These are phyloP conservation scores for Orobanche coerulescens DNA, from an alignment of 257 asterid species.

Conservation along the genomic window DNA sequence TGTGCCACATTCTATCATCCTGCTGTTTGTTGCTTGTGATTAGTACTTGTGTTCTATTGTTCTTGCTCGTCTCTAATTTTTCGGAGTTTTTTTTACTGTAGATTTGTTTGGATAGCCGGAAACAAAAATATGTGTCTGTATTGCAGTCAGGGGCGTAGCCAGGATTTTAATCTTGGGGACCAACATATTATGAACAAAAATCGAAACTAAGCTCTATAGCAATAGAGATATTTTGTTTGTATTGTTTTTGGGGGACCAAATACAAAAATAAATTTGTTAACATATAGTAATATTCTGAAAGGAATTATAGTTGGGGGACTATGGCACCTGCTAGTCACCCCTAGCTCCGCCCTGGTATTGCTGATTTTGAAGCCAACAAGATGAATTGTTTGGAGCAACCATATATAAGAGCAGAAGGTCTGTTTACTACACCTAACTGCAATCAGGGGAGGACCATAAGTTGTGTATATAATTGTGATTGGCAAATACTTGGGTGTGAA, in stretches of 20 bases:
- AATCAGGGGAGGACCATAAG: neutral
- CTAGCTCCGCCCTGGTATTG: too few species aligned
- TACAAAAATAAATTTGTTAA: too few species aligned
- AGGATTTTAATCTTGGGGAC: too few species aligned
- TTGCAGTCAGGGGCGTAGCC: too few species aligned
- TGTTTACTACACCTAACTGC: neutral
- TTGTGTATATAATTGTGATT: neutral
- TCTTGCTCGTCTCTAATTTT: neutral
- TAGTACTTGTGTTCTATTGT: neutral
- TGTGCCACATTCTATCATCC: neutral
- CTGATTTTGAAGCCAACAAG: neutral
- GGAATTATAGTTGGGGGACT: too few species aligned
- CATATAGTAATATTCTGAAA: too few species aligned
- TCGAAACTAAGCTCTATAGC: too few species aligned
- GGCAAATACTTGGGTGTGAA: too few species aligned
- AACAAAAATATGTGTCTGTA: neutral
- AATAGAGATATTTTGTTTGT: too few species aligned
- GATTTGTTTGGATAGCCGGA: neutral
- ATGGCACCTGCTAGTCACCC: too few species aligned
- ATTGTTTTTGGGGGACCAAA: too few species aligned
- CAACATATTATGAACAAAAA: too few species aligned
- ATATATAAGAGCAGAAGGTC: neutral
- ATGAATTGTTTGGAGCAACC: neutral
- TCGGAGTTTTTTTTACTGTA: neutral
- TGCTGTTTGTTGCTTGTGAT: neutral